These are phyloP conservation scores for Larix kaempferi DNA, from an alignment of 75 land plant genomes.

Conservation along the genomic window DNA sequence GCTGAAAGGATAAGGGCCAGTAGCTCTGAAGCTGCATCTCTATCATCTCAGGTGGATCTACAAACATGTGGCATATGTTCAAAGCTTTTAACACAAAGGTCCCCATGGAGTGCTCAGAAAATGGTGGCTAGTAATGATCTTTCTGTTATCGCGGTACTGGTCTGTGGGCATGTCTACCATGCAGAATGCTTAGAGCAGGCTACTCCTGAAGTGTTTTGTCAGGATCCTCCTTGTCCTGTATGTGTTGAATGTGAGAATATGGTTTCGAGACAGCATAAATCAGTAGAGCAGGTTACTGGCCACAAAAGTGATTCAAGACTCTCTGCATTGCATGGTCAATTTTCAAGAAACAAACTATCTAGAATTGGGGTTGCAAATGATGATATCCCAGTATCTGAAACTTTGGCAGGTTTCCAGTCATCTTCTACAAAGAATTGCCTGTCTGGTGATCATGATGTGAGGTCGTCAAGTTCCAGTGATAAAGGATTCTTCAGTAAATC, in stretches of 20 bases:
- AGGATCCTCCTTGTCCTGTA: slow-evolving; percentile 82
- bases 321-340: background rate
- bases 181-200: slow-evolving; percentile 89
- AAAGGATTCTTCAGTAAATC: slow-evolving; percentile 45
- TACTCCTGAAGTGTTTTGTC: slow-evolving; percentile 59
- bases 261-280: slow-evolving; percentile 29
- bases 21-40: slow-evolving; percentile 14
- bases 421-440: slow-evolving; percentile 11
- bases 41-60: slow-evolving; percentile 23
- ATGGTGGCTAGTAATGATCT: slow-evolving; percentile 45
- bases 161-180: slow-evolving; percentile 92
- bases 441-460: slow-evolving; percentile 18
- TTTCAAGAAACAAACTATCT: slow-evolving; percentile 46
- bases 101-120: slow-evolving; percentile 56
- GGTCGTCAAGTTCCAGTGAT: slow-evolving; percentile 47
- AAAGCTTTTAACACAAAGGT: slow-evolving; percentile 55
- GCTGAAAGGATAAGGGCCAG: slow-evolving; percentile 27
- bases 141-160: slow-evolving; percentile 66
- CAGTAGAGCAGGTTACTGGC: slow-evolving; percentile 28
- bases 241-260: slow-evolving; percentile 54
- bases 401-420: slow-evolving; percentile 8
- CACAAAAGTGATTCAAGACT: background rate
- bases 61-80: slow-evolving; percentile 76
- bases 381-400: slow-evolving; percentile 21
- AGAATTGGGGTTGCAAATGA: slow-evolving; percentile 51